Conservation (phyloP, 1,284 basidiomycete genomes). For the Thelephora terrestris region DNA sequence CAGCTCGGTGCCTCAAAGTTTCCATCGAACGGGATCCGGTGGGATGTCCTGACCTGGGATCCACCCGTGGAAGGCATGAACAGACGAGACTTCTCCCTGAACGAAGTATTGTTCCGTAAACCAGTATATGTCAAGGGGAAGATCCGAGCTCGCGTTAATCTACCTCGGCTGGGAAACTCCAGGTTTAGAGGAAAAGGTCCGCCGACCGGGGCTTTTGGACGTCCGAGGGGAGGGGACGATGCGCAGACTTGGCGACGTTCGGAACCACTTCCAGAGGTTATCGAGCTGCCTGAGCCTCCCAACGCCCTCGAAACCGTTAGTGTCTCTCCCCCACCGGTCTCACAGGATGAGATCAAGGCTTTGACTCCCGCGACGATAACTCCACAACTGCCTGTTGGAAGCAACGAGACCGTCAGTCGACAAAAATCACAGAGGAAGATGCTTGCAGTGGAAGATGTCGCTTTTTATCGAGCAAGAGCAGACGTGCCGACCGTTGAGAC, state of each 20-base stretch:
- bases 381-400: constrained; percentile 20
- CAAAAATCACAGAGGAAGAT: constrained; percentile 41
- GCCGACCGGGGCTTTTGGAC: constrained; percentile 33
- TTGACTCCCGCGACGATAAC: constrained; percentile 17
- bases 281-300: constrained; percentile 5
- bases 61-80: constrained; percentile 65
- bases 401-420: constrained; percentile 10
- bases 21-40: constrained; percentile 27
- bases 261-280: constrained; percentile 6
- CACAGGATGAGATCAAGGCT: constrained; percentile 10
- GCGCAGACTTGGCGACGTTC: constrained; percentile 43
- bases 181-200: constrained; percentile 3
- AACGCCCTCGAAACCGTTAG: constrained; percentile 38
- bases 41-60: constrained; percentile 67
- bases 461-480: constrained; percentile 54
- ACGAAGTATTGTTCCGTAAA: constrained; percentile 59
- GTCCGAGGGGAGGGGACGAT: constrained; percentile 39
- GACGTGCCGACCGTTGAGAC: constrained; percentile 28
- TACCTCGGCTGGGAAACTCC: constrained; percentile 33
- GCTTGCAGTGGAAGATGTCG: constrained; percentile 58
- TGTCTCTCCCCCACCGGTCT: constrained; percentile 50
- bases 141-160: constrained; percentile 38
- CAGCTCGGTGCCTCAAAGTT: constrained; percentile 35
- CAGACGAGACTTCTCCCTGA: constrained; percentile 50
- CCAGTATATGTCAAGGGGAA: constrained; percentile 34